Conservation (phyloP, 2,329 filamentous ascomycete genomes). For the Colletotrichum sp. region DNA sequence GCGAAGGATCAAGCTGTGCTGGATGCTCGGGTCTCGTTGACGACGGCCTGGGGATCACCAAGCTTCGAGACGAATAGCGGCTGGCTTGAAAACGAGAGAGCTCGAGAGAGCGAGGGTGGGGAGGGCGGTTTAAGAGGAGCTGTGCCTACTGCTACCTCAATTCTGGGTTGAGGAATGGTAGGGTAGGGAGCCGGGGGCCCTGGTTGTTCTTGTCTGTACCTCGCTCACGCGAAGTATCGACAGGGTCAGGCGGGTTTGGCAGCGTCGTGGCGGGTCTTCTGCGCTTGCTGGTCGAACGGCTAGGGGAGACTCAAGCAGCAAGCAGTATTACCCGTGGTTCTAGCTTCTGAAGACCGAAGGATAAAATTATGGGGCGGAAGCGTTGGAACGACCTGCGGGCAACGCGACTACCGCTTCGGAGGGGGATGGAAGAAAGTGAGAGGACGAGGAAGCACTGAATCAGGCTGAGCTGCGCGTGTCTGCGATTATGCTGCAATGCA, state of each 20-base stretch:
- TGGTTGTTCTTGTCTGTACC: constrained; percentile 2
- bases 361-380: constrained; percentile 12
- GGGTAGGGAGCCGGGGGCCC: constrained; percentile 22
- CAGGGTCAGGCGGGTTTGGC: constrained; percentile 10
- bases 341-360: background rate
- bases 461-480: constrained; percentile 14
- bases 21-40: constrained; percentile 24
- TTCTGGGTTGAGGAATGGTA: constrained; percentile 1
- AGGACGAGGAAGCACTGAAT: background rate
- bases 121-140: constrained; percentile 36
- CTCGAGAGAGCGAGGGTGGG: constrained; percentile 29
- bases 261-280: constrained; percentile 4
- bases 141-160: constrained; percentile 21
- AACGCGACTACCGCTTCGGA: constrained; percentile 5
- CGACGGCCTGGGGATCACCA: constrained; percentile 25
- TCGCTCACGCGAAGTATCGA: constrained; percentile 14
- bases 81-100: constrained; percentile 22
- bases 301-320: background rate
- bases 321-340: background rate
- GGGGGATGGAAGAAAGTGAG: background rate
- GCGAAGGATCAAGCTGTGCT: constrained; percentile 19
- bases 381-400: background rate
- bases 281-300: constrained; percentile 3
- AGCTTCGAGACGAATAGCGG: constrained; percentile 27
- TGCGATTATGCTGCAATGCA: constrained; percentile 15